A percentile compares a stretch with the other conserved stretches of the same genome.
phyloP scores from a whole-genome alignment of 371 early-diverging fungal species.

The Chytridiales sp. region DNA sequence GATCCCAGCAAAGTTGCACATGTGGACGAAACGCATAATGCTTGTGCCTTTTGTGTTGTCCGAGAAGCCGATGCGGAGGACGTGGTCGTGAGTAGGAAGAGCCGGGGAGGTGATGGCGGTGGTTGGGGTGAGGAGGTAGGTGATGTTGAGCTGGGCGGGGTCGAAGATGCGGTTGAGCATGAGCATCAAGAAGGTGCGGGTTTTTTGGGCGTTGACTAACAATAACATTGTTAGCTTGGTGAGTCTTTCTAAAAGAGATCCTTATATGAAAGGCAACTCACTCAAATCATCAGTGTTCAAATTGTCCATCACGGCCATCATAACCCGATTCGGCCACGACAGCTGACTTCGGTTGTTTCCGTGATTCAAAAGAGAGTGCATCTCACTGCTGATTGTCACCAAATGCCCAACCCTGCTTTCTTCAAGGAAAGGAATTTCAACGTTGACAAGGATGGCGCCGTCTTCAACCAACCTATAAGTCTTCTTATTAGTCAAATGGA shows the following conservation, averaged over 20 bases:
- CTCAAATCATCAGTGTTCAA: conserved; percentile 4
- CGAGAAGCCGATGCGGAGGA: conserved; percentile 52
- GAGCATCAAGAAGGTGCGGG: conserved; percentile 60
- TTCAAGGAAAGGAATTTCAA: conserved; percentile 67
- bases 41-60: conserved; percentile 52
- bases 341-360: conserved; percentile 13
- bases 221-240: conserved; percentile 6
- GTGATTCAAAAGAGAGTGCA: conserved; percentile 27
- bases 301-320: conserved; percentile 22
- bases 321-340: conserved; percentile 41
- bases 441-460: conserved; percentile 64
- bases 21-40: conserved; percentile 57
- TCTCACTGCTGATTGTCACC: conserved; percentile 65
- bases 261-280: neutral
- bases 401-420: conserved; percentile 58
- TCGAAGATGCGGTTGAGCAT: conserved; percentile 53
- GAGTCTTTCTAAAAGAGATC: neutral
- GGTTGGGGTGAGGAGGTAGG: conserved; percentile 53
- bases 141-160: conserved; percentile 8
- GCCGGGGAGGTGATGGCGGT: conserved; percentile 61
- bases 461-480: conserved; percentile 21
- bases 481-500: neutral
- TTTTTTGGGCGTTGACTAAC: conserved; percentile 52
- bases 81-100: conserved; percentile 43
- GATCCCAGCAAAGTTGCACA: conserved; percentile 70